A percentile compares a stretch with the other conserved stretches of the same genome.
These are phyloP conservation scores for Saccharomycodes ludwigii DNA, from an alignment of 805 yeast genomes.

Conservation along the genomic window DNA sequence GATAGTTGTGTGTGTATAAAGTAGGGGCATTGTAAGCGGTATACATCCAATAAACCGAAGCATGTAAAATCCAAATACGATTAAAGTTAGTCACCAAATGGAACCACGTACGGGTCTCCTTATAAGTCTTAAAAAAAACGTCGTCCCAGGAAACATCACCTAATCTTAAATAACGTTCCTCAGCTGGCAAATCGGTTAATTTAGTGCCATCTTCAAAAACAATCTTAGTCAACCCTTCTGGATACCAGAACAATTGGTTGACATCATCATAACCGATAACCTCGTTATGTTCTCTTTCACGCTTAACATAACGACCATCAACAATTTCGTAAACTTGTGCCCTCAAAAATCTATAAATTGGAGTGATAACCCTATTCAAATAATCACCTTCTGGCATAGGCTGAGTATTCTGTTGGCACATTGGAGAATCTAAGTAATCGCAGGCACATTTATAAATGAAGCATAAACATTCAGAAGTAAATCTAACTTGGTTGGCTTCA, in stretches of 20 bases:
- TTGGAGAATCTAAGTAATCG: conserved; percentile 80
- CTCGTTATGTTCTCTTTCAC: conserved; percentile 75
- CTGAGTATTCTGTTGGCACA: conserved; percentile 77
- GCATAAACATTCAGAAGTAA: conserved; percentile 81
- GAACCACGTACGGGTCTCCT: conserved; percentile 95
- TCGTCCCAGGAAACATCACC: conserved; percentile 89
- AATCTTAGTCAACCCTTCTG: conserved; percentile 94
- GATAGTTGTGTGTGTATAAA: conserved; percentile 76
- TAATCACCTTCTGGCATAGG: conserved; percentile 83
- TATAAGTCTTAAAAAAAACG: conserved; percentile 91
- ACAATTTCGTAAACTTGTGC: conserved; percentile 71
- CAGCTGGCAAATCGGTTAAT: conserved; percentile 77
- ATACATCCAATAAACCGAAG: conserved; percentile 88
- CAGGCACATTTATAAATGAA: conserved; percentile 90
- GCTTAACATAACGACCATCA: conserved; percentile 72
- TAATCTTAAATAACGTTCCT: conserved; percentile 77
- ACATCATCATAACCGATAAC: conserved; percentile 94
- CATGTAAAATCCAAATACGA: conserved; percentile 96
- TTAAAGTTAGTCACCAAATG: conserved; percentile 90
- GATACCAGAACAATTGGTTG: conserved; percentile 98
- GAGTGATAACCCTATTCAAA: conserved; percentile 85
- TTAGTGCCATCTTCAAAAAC: conserved; percentile 86
- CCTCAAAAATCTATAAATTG: conserved; percentile 69
- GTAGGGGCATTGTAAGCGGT: conserved; percentile 87
- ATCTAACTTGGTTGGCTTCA: conserved; percentile 89